Conservation (phyloP, 495 filamentous ascomycete species). For the Penicillium steckii region DNA sequence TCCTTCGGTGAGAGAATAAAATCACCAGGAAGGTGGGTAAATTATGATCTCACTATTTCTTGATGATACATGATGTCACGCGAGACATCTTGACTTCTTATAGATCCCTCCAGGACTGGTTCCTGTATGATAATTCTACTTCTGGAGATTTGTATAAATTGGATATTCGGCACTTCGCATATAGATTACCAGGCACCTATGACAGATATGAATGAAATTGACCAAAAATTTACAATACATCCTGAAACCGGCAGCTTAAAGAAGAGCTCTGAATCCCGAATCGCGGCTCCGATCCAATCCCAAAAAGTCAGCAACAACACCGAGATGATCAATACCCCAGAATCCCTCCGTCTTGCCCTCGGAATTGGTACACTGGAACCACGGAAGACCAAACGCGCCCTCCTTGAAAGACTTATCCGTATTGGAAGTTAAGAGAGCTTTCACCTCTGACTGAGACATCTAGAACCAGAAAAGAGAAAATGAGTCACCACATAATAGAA, state of each 20-base stretch:
- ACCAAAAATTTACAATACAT: not conserved
- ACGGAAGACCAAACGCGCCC: slow-evolving; percentile 72
- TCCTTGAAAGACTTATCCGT: slow-evolving; percentile 57
- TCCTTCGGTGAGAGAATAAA: slow-evolving; percentile 2
- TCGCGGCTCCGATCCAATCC: slow-evolving; percentile 45
- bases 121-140: not conserved
- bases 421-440: slow-evolving; percentile 50
- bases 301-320: slow-evolving; percentile 61
- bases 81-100: not conserved
- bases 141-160: not conserved
- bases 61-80: not conserved
- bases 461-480: slow-evolving; percentile 5
- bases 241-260: too few species aligned
- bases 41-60: too few species aligned
- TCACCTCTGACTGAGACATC: slow-evolving; percentile 47
- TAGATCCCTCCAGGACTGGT: not conserved
- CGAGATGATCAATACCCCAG: slow-evolving; percentile 71
- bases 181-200: too few species aligned
- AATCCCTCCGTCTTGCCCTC: slow-evolving; percentile 61
- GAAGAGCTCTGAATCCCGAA: slow-evolving; percentile 27
- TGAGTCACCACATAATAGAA: not conserved
- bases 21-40: not conserved
- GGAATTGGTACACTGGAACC: slow-evolving; percentile 63
- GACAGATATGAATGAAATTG: not conserved
- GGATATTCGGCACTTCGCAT: not conserved